Percentiles rank a stretch among this genome's conserved stretches.
These are phyloP conservation scores for Nemania sp. DNA, from an alignment of 2,329 filamentous ascomycete species.

Conservation along the genomic window DNA sequence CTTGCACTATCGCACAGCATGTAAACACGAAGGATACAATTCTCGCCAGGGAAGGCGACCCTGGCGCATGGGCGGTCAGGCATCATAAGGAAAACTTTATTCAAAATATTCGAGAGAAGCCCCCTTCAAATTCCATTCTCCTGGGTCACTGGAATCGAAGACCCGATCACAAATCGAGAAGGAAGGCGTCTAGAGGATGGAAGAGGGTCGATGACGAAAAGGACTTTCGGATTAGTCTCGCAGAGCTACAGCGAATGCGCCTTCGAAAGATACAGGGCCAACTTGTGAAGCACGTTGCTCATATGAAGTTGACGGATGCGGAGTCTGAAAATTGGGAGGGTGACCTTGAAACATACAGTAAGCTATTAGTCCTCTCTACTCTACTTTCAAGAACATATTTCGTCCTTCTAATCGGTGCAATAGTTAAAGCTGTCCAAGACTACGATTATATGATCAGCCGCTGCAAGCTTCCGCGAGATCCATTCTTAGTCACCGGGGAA, in stretches of 20 bases:
- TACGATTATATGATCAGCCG: slow-evolving; percentile 2
- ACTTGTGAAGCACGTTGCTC: not conserved
- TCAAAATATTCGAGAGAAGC: no score
- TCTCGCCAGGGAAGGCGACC: no score
- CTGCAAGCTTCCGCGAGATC: slow-evolving; percentile 1
- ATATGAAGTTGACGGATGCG: not conserved
- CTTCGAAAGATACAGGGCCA: not conserved
- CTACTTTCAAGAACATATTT: not conserved
- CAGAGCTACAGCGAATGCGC: slow-evolving; percentile 1
- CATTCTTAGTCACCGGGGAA: slow-evolving; percentile 1
- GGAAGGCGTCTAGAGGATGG: not conserved
- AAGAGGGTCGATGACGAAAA: not conserved
- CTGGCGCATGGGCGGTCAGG: no score
- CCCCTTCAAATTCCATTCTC: not conserved
- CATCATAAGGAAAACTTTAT: no score
- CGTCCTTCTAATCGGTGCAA: not conserved
- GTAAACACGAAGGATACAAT: no score
- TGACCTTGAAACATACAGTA: slow-evolving; percentile 3
- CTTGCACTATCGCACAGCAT: no score
- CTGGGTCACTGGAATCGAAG: no score
- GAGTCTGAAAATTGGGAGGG: not conserved
- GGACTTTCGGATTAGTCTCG: not conserved
- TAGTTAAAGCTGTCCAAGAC: slow-evolving; percentile 2
- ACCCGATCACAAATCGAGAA: no score
- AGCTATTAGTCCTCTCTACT: not conserved